A percentile compares a stretch with the other conserved stretches of the same genome.
Evolutionary conservation across 805 yeast genomes (phyloP).

Genomic region (Saccharomycodes ludwigii): DNA sequence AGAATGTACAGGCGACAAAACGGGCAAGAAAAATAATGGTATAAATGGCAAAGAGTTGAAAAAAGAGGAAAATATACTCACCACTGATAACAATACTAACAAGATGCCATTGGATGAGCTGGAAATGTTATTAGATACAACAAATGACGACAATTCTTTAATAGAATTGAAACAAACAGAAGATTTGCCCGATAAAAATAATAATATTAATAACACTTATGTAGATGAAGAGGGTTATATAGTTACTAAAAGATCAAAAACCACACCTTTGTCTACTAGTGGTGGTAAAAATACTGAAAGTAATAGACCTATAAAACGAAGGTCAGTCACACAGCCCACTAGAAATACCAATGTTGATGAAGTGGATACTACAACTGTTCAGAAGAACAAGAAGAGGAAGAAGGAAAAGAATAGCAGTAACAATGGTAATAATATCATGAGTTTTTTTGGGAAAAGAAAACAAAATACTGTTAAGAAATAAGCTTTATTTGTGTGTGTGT

Average conservation of each 20-base stretch:
- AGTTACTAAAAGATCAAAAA: conserved; percentile 17
- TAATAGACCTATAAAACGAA: neutral
- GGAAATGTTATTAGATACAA: neutral
- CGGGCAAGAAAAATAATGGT: too few species aligned
- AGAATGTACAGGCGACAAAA: too few species aligned
- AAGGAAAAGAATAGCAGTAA: too few species aligned
- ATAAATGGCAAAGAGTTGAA: too few species aligned
- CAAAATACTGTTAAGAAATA: too few species aligned
- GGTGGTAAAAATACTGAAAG: too few species aligned
- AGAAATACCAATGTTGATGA: too few species aligned
- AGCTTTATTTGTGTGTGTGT: too few species aligned
- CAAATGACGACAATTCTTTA: neutral
- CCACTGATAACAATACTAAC: neutral
- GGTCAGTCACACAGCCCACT: neutral
- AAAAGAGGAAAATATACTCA: too few species aligned
- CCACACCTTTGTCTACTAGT: conserved; percentile 5
- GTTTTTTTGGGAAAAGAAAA: neutral
- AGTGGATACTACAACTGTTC: too few species aligned
- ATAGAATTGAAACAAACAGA: neutral
- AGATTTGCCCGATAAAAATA: neutral
- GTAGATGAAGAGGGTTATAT: conserved; percentile 24
- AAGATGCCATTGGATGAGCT: neutral
- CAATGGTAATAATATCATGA: too few species aligned
- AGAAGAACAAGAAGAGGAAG: too few species aligned
- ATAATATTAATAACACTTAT: conserved; percentile 5